Percentiles rank a stretch among this genome's conserved stretches.
Conservation (phyloP, 2,329 filamentous ascomycete genomes). For the Cytospora paraplurivora region DNA sequence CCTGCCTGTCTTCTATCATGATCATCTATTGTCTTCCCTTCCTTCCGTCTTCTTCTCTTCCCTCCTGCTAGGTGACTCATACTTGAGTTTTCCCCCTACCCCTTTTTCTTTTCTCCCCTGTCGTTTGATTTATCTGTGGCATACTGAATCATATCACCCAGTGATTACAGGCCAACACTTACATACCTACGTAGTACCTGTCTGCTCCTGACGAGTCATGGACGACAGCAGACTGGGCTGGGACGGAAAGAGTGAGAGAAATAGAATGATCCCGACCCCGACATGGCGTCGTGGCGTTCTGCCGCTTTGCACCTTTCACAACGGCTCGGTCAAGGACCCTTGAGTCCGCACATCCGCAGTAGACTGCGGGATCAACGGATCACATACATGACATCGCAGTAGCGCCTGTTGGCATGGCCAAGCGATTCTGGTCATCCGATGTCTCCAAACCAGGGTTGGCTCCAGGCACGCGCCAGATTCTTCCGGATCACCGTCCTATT, state of each 20-base stretch:
- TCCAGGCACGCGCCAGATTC: constrained; percentile 17
- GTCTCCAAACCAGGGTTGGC: constrained; percentile 9
- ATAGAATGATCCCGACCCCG: not conserved
- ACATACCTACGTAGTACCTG: not conserved
- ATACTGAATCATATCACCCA: not conserved
- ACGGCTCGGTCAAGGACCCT: constrained; percentile 1
- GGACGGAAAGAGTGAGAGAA: not conserved
- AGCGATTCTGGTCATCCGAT: constrained; percentile 7
- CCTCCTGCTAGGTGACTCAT: too few species aligned
- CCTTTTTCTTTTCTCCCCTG: too few species aligned
- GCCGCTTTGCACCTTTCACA: constrained; percentile 6
- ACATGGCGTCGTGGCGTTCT: constrained; percentile 10
- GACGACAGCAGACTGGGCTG: too few species aligned
- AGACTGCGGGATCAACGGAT: not conserved
- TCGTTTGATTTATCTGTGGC: not conserved
- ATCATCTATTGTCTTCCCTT: too few species aligned
- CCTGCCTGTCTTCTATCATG: too few species aligned
- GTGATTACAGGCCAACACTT: not conserved
- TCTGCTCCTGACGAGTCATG: constrained; percentile 10
- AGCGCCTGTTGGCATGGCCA: constrained; percentile 3
- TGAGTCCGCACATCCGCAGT: not conserved
- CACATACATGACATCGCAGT: constrained; percentile 13
- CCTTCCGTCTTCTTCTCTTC: too few species aligned
- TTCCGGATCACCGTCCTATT: constrained; percentile 17
- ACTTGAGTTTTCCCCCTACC: too few species aligned